Percentiles rank a stretch among this genome's conserved stretches.
phyloP scores from a whole-genome alignment of 1,284 basidiomycete species.

The Ustilago loliicola region DNA sequence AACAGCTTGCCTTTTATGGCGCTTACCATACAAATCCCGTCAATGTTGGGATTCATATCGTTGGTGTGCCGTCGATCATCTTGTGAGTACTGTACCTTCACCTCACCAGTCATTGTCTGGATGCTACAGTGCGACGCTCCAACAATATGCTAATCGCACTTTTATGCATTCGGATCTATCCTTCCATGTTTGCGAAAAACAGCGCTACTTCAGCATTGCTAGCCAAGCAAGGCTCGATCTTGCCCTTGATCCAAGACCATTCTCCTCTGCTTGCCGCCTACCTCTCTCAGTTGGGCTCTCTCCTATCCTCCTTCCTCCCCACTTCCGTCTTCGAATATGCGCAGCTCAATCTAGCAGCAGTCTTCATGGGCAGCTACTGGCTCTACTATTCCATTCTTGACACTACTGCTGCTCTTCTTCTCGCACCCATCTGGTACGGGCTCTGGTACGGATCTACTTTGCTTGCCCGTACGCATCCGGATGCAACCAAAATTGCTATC shows the following conservation, averaged over 20 bases:
- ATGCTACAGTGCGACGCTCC: no score
- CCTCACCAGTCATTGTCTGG: background rate
- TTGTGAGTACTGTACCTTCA: slow-evolving; percentile 32
- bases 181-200: background rate
- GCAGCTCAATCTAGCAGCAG: slow-evolving; percentile 37
- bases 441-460: slow-evolving; percentile 39
- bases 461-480: slow-evolving; percentile 33
- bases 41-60: slow-evolving; percentile 64
- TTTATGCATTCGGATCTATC: background rate
- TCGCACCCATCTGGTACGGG: slow-evolving; percentile 55
- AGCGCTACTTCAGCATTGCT: slow-evolving; percentile 36
- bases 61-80: slow-evolving; percentile 63
- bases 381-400: slow-evolving; percentile 62
- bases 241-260: slow-evolving; percentile 40
- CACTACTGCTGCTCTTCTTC: slow-evolving; percentile 42
- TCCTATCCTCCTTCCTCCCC: slow-evolving; percentile 30
- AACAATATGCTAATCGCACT: no score
- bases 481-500: slow-evolving; percentile 39
- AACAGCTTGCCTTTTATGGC: slow-evolving; percentile 65
- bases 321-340: slow-evolving; percentile 34
- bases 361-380: slow-evolving; percentile 57
- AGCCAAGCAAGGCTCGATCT: slow-evolving; percentile 46
- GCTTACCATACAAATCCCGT: slow-evolving; percentile 63
- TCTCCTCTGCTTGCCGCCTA: slow-evolving; percentile 37
- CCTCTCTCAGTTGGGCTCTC: slow-evolving; percentile 40